These are phyloP conservation scores for Phytopythium sindhum DNA, from an alignment of 352 stramenopile species.

Conservation along the genomic window DNA sequence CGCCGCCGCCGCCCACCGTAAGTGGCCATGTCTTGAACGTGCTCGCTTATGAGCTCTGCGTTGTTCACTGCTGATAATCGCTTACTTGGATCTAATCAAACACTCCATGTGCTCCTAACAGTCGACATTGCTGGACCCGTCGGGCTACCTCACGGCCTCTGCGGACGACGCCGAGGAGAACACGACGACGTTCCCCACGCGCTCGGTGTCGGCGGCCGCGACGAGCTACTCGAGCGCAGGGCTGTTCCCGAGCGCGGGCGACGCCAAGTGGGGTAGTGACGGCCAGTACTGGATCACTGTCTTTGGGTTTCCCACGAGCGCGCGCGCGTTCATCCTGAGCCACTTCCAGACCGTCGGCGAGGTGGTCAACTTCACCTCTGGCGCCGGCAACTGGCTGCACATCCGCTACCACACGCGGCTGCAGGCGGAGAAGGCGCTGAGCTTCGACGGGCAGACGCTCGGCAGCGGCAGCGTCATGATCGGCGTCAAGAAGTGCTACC, in stretches of 20 bases:
- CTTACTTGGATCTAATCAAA: not conserved
- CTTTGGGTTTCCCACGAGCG: constrained; percentile 65
- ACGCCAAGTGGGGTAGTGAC: constrained; percentile 73
- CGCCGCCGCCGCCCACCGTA: constrained; percentile 54
- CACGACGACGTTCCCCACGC: constrained; percentile 14
- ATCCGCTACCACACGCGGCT: constrained; percentile 75
- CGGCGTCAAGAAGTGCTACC: constrained; percentile 75
- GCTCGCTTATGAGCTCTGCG: no score
- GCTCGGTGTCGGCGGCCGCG: constrained; percentile 9
- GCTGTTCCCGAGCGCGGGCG: constrained; percentile 49
- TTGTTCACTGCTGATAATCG: no score
- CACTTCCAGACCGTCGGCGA: constrained; percentile 78
- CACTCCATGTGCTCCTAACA: constrained; percentile 4
- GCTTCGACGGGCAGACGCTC: constrained; percentile 61
- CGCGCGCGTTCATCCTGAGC: constrained; percentile 63
- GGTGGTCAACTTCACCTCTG: constrained; percentile 65
- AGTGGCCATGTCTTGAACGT: not conserved
- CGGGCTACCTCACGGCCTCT: constrained; percentile 31
- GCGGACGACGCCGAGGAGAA: constrained; percentile 22
- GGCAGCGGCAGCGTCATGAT: constrained; percentile 71
- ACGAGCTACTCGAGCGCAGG: constrained; percentile 19
- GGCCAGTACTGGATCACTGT: constrained; percentile 85
- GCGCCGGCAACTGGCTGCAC: constrained; percentile 75
- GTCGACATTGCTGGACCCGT: constrained; percentile 45
- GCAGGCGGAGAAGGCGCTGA: constrained; percentile 79